A percentile compares a stretch with the other conserved stretches of the same genome.
These are phyloP conservation scores for Salisapilia sapeloensis DNA, from an alignment of 352 stramenopile genomes.

Conservation along the genomic window DNA sequence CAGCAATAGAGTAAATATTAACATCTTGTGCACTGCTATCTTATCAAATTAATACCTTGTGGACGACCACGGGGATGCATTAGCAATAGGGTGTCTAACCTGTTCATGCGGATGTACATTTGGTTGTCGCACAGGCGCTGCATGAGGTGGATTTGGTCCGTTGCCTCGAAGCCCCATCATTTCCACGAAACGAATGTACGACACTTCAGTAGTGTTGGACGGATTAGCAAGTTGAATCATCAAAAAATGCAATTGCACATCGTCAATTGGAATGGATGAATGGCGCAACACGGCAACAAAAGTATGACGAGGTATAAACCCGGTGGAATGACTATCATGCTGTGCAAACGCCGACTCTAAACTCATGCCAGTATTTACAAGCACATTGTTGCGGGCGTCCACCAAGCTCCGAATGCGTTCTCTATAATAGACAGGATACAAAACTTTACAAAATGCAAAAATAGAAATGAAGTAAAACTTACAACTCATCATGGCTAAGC, in stretches of 20 bases:
- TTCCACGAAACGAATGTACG: slow-evolving; percentile 39
- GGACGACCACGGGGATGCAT: no score
- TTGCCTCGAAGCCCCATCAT: slow-evolving; percentile 14
- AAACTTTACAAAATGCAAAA: not conserved
- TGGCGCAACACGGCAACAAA: slow-evolving; percentile 23
- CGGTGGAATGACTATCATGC: slow-evolving; percentile 16
- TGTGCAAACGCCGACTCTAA: slow-evolving; percentile 19
- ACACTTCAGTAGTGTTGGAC: slow-evolving; percentile 28
- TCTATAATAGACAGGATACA: slow-evolving; percentile 7
- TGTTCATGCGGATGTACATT: no score
- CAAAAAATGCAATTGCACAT: slow-evolving; percentile 28
- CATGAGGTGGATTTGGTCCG: no score
- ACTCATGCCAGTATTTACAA: slow-evolving; percentile 15
- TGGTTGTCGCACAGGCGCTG: no score
- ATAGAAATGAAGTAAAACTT: slow-evolving; percentile 2
- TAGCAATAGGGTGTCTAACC: no score
- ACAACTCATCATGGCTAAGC: slow-evolving; percentile 35
- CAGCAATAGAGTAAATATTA: no score
- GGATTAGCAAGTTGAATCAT: slow-evolving; percentile 25
- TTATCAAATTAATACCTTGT: no score
- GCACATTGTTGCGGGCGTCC: slow-evolving; percentile 8
- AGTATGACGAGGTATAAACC: slow-evolving; percentile 15
- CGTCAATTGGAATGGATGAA: slow-evolving; percentile 12
- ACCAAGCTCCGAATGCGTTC: slow-evolving; percentile 22
- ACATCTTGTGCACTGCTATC: no score